A percentile compares a stretch with the other conserved stretches of the same genome.
Conservation (phyloP, 768 basidiomycete genomes). For the Pulveroboletus sp. region DNA sequence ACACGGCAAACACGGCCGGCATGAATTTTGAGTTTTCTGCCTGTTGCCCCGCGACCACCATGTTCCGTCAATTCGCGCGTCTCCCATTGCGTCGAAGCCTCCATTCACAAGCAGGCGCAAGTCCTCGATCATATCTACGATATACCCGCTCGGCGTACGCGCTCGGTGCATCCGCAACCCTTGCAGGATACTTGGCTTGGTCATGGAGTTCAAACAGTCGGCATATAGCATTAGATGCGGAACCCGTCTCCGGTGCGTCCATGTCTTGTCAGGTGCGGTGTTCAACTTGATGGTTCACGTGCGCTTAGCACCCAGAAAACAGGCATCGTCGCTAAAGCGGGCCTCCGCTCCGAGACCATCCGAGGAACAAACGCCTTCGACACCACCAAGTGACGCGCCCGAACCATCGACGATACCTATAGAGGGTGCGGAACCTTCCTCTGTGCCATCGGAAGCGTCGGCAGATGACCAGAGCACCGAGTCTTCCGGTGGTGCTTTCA, state of each 20-base stretch:
- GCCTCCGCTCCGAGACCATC: constrained; percentile 7
- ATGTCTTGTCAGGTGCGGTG: neutral
- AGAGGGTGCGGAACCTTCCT: constrained; percentile 8
- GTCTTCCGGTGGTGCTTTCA: constrained; percentile 62
- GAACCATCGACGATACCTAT: constrained; percentile 1
- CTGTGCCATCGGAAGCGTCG: constrained; percentile 3
- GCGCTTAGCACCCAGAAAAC: constrained; percentile 20
- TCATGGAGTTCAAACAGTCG: constrained; percentile 40
- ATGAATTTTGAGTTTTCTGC: constrained; percentile 21
- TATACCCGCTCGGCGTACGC: constrained; percentile 31
- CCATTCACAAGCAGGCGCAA: constrained; percentile 40
- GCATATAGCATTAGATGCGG: constrained; percentile 48
- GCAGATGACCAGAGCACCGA: constrained; percentile 24
- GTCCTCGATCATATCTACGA: constrained; percentile 18
- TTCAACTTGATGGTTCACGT: neutral
- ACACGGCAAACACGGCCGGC: constrained; percentile 7
- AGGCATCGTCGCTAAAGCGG: neutral
- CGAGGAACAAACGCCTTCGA: constrained; percentile 18
- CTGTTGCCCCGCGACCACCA: constrained; percentile 24
- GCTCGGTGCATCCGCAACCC: constrained; percentile 44
- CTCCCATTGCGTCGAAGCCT: constrained; percentile 51
- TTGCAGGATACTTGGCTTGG: constrained; percentile 49
- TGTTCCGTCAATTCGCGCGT: constrained; percentile 57
- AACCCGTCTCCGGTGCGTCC: constrained; percentile 26
- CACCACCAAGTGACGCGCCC: constrained; percentile 18